Evolutionary conservation across 495 filamentous ascomycete species (phyloP).

Genomic region (Pyrenula massariospora): DNA sequence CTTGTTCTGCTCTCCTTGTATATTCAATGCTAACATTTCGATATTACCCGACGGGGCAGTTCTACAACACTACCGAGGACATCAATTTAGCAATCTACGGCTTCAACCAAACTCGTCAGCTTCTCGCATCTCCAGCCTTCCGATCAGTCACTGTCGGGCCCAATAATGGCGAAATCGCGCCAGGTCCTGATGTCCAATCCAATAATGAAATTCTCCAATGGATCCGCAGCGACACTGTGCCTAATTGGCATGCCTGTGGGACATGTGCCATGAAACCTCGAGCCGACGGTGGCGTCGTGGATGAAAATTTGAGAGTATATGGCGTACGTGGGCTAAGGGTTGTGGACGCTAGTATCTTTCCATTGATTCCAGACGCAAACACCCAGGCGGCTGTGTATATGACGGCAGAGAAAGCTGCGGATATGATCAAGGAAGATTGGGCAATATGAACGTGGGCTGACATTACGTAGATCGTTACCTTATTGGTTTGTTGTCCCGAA

Average conservation of each 20-base stretch:
- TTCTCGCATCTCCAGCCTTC: neutral
- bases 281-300: slow-evolving; percentile 33
- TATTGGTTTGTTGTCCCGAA: no score
- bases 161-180: neutral
- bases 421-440: slow-evolving; percentile 41
- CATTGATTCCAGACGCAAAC: slow-evolving; percentile 32
- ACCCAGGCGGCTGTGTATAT: slow-evolving; percentile 40
- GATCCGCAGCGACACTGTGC: slow-evolving; percentile 23
- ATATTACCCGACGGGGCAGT: neutral
- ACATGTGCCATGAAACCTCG: slow-evolving; percentile 19
- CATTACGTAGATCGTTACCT: no score
- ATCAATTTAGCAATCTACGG: neutral
- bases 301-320: slow-evolving; percentile 32
- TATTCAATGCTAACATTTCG: no score
- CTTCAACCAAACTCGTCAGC: neutral
- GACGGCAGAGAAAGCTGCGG: slow-evolving; percentile 42
- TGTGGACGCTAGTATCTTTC: slow-evolving; percentile 44
- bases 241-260: slow-evolving; percentile 22
- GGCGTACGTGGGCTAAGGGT: slow-evolving; percentile 35
- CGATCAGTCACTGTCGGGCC: neutral
- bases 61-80: neutral
- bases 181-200: neutral
- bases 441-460: no score
- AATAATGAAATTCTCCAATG: slow-evolving; percentile 23
- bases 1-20: no score